Conservation (phyloP, 176 grass and related monocot genomes). For the Oryza punctata region DNA sequence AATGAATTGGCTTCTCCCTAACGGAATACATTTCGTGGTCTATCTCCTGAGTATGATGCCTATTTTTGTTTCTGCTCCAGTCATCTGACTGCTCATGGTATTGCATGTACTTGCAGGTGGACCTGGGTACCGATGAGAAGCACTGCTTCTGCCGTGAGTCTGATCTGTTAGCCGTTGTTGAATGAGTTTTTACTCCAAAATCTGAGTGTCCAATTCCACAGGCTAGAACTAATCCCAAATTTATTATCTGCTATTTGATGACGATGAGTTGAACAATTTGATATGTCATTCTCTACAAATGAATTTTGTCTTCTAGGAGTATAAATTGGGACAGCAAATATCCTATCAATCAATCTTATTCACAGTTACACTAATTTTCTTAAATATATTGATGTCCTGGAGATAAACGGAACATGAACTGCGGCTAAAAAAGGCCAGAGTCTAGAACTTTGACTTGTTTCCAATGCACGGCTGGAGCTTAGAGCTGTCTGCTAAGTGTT, state of each 20-base stretch:
- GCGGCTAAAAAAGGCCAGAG: not conserved
- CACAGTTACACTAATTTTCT: not conserved
- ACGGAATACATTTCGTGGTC: not conserved
- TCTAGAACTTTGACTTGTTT: not conserved
- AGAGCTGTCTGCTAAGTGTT: not conserved
- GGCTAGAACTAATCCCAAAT: not conserved
- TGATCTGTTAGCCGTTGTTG: slow-evolving; percentile 80
- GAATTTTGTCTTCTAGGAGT: slow-evolving; percentile 15
- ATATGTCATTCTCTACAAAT: slow-evolving; percentile 26
- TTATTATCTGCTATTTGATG: slow-evolving; percentile 35
- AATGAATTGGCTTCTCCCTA: not conserved
- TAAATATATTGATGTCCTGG: not conserved
- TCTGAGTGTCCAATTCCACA: not conserved
- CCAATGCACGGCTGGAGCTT: not conserved
- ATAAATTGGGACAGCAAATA: not conserved
- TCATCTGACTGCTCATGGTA: slow-evolving; percentile 10
- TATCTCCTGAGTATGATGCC: not conserved
- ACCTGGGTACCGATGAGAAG: slow-evolving; percentile 78
- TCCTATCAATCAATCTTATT: not conserved
- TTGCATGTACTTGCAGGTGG: slow-evolving; percentile 61
- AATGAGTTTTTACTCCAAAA: slow-evolving; percentile 43
- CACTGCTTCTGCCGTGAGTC: slow-evolving; percentile 78
- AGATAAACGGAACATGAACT: not conserved
- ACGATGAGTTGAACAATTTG: slow-evolving; percentile 12
- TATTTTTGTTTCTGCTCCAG: not conserved